Conservation (phyloP, 805 yeast genomes). For the Brettanomyces naardenensis region DNA sequence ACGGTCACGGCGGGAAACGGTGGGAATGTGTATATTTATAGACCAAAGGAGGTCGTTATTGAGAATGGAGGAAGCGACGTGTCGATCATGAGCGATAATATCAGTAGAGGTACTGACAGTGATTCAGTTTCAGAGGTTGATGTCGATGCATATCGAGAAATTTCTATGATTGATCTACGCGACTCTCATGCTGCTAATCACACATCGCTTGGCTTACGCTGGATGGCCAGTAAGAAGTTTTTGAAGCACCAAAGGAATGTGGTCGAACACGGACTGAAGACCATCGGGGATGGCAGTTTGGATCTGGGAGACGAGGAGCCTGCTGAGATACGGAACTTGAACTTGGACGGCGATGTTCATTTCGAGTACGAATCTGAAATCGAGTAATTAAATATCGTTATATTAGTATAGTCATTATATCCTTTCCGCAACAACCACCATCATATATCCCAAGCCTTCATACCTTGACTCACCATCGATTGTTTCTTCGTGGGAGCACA, state of each 20-base stretch:
- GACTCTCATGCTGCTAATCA: neutral
- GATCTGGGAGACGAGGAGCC: conserved; percentile 1
- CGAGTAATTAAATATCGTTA: no score
- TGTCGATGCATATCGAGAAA: neutral
- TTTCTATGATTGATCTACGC: neutral
- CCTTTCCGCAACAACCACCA: conserved; percentile 8
- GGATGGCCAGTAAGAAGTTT: neutral
- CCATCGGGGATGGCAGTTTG: conserved; percentile 2
- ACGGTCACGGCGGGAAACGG: neutral
- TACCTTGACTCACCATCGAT: conserved; percentile 3
- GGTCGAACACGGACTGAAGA: neutral
- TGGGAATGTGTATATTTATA: conserved; percentile 1
- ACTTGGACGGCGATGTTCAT: neutral
- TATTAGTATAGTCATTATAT: no score
- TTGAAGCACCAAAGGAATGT: neutral
- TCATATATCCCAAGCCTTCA: conserved; percentile 7
- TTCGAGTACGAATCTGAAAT: neutral
- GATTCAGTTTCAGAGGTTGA: no score
- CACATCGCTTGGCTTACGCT: neutral
- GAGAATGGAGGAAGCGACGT: neutral
- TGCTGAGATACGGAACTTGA: neutral
- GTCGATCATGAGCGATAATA: neutral
- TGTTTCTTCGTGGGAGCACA: conserved; percentile 5
- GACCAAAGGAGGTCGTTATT: conserved; percentile 1
- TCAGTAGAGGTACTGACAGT: conserved; percentile 1